Conservation (phyloP, 768 basidiomycete species). For the Russula lepida region DNA sequence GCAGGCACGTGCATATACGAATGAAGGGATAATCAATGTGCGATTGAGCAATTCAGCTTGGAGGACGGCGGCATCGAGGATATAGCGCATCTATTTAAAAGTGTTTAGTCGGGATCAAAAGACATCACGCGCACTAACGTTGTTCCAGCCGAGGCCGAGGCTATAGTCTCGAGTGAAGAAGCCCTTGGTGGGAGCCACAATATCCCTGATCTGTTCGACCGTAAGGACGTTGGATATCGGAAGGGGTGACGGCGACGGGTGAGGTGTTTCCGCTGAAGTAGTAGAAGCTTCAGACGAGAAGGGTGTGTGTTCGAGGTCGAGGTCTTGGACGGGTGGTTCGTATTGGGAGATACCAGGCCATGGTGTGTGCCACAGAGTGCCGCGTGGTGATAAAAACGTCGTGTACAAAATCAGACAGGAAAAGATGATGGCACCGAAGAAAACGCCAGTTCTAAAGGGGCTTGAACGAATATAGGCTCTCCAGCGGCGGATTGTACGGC, state of each 20-base stretch:
- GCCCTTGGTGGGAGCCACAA: constrained; percentile 34
- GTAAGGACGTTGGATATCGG: constrained; percentile 20
- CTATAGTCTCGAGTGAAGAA: constrained; percentile 39
- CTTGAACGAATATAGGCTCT: neutral
- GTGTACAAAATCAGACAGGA: constrained; percentile 5
- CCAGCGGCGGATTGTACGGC: constrained; percentile 1
- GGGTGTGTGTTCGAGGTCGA: no score
- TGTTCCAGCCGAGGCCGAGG: constrained; percentile 41
- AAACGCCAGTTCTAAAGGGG: neutral
- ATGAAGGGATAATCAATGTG: constrained; percentile 37
- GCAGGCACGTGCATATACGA: constrained; percentile 41
- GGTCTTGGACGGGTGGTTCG: neutral
- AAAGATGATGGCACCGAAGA: constrained; percentile 4
- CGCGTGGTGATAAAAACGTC: neutral
- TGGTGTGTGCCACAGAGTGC: neutral
- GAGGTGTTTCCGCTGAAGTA: neutral
- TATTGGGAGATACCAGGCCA: neutral
- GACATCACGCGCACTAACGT: constrained; percentile 27
- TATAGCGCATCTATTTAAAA: constrained; percentile 37
- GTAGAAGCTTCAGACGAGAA: neutral
- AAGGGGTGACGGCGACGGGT: neutral
- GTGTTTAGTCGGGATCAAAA: neutral
- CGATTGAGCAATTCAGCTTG: constrained; percentile 38
- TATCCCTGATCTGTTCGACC: constrained; percentile 28
- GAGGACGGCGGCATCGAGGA: constrained; percentile 37